Percentiles rank a stretch among this genome's conserved stretches.
These are phyloP conservation scores for Penicillium cosmopolitanum DNA, from an alignment of 495 filamentous ascomycete genomes.

Conservation along the genomic window DNA sequence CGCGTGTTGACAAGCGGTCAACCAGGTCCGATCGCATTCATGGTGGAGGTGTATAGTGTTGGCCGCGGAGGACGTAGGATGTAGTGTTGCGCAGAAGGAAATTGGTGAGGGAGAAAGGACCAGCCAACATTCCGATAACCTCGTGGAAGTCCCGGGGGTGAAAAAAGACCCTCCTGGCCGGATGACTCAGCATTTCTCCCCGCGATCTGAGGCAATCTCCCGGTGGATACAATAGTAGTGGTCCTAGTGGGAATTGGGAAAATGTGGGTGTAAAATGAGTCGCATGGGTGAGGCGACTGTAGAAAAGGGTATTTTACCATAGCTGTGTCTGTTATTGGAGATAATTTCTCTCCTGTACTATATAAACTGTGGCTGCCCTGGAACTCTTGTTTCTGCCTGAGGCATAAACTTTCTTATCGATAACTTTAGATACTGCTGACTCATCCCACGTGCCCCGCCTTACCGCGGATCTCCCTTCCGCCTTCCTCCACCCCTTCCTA, in stretches of 20 bases:
- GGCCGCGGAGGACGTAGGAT: background rate
- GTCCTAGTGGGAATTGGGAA: background rate
- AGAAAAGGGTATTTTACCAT: background rate
- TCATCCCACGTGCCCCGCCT: slow-evolving; percentile 33
- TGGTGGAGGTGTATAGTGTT: background rate
- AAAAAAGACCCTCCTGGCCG: background rate
- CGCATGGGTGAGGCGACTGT: slow-evolving; percentile 3
- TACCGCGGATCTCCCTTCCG: slow-evolving; percentile 12
- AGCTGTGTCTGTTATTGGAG: background rate
- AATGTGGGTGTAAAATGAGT: background rate
- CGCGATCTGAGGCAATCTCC: background rate
- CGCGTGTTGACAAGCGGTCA: slow-evolving; percentile 24
- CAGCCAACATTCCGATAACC: background rate
- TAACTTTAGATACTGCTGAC: slow-evolving; percentile 11
- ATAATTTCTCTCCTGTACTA: background rate
- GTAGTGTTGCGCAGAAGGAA: background rate
- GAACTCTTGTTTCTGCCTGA: background rate
- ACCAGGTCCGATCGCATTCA: slow-evolving; percentile 15
- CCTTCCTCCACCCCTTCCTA: background rate
- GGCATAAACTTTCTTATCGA: slow-evolving; percentile 6
- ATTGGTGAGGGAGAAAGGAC: background rate
- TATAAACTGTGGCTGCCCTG: too few relatives aligned
- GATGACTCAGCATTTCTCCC: slow-evolving; percentile 19
- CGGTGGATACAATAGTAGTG: background rate
- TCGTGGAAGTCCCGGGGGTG: background rate